Percentiles rank a stretch among this genome's conserved stretches.
Conservation (phyloP, 2,329 filamentous ascomycete species). For the Ceratocystis huliohia region DNA sequence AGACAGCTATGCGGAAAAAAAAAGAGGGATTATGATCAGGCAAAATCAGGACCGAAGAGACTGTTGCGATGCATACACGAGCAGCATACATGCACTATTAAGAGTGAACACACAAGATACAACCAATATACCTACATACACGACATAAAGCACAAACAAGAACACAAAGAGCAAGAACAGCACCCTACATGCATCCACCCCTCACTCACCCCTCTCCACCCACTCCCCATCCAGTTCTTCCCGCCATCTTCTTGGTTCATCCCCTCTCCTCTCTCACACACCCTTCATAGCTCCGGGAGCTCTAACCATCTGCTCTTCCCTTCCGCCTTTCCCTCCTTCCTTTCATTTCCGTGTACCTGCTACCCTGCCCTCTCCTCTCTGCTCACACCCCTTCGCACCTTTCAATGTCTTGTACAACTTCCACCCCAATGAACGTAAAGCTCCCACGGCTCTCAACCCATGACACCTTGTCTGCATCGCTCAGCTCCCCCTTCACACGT, state of each 20-base stretch:
- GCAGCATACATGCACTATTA: too few species aligned
- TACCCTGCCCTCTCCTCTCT: not conserved
- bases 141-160: not conserved
- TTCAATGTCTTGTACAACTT: not conserved
- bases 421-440: slow-evolving; percentile 18
- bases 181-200: not conserved
- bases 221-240: not conserved
- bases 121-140: not conserved
- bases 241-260: not conserved
- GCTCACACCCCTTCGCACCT: not conserved
- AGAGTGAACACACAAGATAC: too few species aligned
- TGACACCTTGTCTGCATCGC: not conserved
- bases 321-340: not conserved
- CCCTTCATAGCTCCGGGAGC: not conserved
- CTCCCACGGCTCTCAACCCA: slow-evolving; percentile 18
- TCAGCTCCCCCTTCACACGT: slow-evolving; percentile 8
- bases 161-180: not conserved
- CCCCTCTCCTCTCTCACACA: not conserved
- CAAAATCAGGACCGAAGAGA: too few species aligned
- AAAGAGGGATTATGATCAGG: too few species aligned
- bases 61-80: too few species aligned
- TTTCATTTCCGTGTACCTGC: not conserved
- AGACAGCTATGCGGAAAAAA: too few species aligned
- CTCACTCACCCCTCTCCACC: not conserved
- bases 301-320: not conserved